A percentile compares a stretch with the other conserved stretches of the same genome.
These are phyloP conservation scores for Trichosanthes cucumerina DNA, from an alignment of 306 rosid genomes.

Conservation along the genomic window DNA sequence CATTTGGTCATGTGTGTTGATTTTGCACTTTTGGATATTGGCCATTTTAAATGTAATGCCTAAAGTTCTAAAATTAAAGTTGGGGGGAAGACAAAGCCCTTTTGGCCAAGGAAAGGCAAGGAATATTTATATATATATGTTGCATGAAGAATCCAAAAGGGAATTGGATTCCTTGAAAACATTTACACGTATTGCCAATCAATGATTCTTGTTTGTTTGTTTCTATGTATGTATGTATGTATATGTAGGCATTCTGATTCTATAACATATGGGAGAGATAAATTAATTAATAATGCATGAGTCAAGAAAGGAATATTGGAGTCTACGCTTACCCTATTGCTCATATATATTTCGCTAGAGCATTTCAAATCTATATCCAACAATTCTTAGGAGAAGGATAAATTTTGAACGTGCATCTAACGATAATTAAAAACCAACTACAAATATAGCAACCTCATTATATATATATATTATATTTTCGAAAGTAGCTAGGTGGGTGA, in stretches of 20 bases:
- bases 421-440: no score
- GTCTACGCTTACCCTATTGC: neutral
- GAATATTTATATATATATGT: no score
- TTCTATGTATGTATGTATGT: neutral
- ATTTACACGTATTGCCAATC: conserved; percentile 9
- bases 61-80: neutral
- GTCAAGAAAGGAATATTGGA: neutral
- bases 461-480: no score
- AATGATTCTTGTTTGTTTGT: neutral
- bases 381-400: no score
- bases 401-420: no score
- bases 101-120: conserved; percentile 53
- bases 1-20: conserved; percentile 21
- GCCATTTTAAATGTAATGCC: conserved; percentile 20
- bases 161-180: conserved; percentile 33
- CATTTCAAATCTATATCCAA: no score
- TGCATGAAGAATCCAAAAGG: conserved; percentile 19
- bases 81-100: conserved; percentile 9
- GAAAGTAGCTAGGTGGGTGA: no score
- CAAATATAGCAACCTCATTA: no score
- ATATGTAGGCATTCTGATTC: neutral
- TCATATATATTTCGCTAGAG: no score
- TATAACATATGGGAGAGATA: neutral
- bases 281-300: neutral
- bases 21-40: neutral